Conservation (phyloP, 164 flowering plant genomes). For the Magnolia kwangsiensis region DNA sequence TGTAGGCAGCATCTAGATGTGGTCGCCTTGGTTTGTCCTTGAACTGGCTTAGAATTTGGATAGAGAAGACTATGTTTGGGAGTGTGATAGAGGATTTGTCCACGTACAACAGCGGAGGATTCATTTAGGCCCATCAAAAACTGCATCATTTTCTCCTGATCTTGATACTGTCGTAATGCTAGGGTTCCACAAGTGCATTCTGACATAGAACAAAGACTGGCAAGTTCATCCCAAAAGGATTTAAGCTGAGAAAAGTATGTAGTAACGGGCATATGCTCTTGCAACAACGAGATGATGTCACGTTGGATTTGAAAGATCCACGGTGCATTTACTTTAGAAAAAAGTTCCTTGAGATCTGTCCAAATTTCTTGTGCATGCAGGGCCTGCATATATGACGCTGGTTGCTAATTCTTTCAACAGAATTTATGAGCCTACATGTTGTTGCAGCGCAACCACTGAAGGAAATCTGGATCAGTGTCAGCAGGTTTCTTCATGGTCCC, state of each 20-base stretch:
- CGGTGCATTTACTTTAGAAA: not conserved
- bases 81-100: too few species aligned
- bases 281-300: not conserved
- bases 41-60: too few species aligned
- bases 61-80: too few species aligned
- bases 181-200: not conserved
- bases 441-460: not conserved
- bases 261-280: not conserved
- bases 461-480: not conserved
- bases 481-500: too few species aligned
- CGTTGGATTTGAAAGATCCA: not conserved
- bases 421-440: not conserved
- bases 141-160: too few species aligned
- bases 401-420: not conserved
- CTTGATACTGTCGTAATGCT: too few species aligned
- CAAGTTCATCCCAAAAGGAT: conserved; percentile 1
- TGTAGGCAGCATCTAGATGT: too few species aligned
- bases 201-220: not conserved
- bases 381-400: not conserved
- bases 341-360: conserved; percentile 1
- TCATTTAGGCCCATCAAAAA: too few species aligned
- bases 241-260: not conserved
- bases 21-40: too few species aligned
- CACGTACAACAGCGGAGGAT: too few species aligned
- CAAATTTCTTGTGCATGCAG: conserved; percentile 1